phyloP scores from a whole-genome alignment of 2,329 filamentous ascomycete species.

The Colletotrichum sp. region DNA sequence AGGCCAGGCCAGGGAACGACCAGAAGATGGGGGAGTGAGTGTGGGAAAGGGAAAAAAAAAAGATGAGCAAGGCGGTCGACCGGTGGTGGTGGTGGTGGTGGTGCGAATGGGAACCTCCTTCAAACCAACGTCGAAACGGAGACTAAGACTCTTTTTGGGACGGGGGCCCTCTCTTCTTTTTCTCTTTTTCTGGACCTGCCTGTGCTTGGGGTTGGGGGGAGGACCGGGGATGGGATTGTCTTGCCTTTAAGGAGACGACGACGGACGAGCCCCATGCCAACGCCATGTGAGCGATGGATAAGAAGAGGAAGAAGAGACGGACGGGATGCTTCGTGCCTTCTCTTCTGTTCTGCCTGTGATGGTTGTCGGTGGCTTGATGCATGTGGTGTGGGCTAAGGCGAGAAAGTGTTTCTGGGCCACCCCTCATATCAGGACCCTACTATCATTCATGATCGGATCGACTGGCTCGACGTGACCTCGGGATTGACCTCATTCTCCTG shows the following conservation, averaged over 20 bases:
- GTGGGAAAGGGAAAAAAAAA: background rate
- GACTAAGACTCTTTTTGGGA: background rate
- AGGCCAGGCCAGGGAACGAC: background rate
- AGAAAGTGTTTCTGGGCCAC: background rate
- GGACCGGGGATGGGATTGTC: background rate
- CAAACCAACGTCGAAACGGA: constrained; percentile 24
- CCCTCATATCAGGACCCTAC: constrained; percentile 10
- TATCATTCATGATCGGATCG: constrained; percentile 1
- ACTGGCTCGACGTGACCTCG: background rate
- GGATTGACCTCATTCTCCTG: background rate
- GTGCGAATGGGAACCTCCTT: constrained; percentile 23
- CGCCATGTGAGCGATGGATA: background rate
- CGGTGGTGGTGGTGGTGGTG: constrained; percentile 1
- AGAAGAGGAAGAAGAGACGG: background rate
- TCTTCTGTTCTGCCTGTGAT: background rate
- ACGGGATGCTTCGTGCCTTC: background rate
- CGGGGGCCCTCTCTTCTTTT: background rate
- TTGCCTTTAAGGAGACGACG: background rate
- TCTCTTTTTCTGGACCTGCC: background rate
- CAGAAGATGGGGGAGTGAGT: background rate
- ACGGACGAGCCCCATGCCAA: background rate
- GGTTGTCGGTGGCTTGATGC: constrained; percentile 17
- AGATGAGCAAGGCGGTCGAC: background rate
- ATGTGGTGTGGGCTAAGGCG: constrained; percentile 9
- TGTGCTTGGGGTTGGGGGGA: background rate